Conservation (phyloP, 768 basidiomycete species). For the Xanthoconium stramineum region DNA sequence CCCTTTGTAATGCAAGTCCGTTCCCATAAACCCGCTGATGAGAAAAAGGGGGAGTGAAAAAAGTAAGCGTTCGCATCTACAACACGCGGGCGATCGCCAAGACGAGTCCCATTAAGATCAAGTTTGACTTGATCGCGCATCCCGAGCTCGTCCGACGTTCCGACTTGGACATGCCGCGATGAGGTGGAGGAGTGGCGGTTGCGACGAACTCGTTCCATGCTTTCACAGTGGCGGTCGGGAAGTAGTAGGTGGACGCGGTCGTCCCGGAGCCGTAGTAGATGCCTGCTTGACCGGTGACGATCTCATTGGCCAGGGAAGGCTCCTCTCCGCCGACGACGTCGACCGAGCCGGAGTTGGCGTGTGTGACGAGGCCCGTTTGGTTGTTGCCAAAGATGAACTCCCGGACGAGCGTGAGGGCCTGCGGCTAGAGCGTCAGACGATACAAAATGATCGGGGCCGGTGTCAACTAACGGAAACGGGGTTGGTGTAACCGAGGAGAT, state of each 20-base stretch:
- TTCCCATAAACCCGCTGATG: neutral
- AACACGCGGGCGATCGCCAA: neutral
- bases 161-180: neutral
- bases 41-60: neutral
- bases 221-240: constrained; percentile 51
- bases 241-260: constrained; percentile 51
- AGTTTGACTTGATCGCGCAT: neutral
- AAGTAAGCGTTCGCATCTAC: neutral
- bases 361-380: constrained; percentile 52
- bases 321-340: constrained; percentile 51
- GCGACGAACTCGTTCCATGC: constrained; percentile 54
- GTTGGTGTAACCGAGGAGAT: constrained; percentile 36
- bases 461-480: constrained; percentile 44
- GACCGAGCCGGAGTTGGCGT: constrained; percentile 17
- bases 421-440: neutral
- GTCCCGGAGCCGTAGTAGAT: constrained; percentile 54
- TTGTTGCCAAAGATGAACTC: constrained; percentile 69
- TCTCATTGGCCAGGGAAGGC: constrained; percentile 39
- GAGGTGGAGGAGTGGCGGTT: constrained; percentile 30
- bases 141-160: neutral
- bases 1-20: neutral
- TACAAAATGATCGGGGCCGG: neutral
- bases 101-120: neutral
- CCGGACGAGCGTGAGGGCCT: constrained; percentile 61
- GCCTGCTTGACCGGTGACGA: constrained; percentile 53